phyloP scores from a whole-genome alignment of 805 yeast genomes.

The Schwanniomyces vanrijiae region DNA sequence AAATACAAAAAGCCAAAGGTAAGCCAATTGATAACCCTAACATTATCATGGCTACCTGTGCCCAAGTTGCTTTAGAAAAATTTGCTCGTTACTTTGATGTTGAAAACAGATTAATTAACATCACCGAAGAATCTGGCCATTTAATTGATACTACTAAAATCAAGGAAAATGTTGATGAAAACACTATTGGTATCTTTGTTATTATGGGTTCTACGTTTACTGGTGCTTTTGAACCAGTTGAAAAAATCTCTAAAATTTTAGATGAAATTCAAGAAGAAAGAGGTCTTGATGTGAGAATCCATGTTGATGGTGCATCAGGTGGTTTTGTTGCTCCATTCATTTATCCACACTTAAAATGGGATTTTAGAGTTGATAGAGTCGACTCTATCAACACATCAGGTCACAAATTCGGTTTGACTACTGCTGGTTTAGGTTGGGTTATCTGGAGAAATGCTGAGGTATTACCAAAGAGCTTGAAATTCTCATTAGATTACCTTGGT shows the following conservation, averaged over 20 bases:
- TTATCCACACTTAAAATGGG: constrained; percentile 80
- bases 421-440: constrained; percentile 94
- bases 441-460: constrained; percentile 67
- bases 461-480: constrained; percentile 71
- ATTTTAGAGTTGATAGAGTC: constrained; percentile 75
- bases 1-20: constrained; percentile 56
- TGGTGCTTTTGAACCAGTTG: constrained; percentile 85
- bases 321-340: constrained; percentile 86
- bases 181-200: constrained; percentile 88
- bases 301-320: constrained; percentile 93
- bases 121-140: constrained; percentile 58
- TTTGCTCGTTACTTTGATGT: constrained; percentile 94
- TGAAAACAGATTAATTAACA: constrained; percentile 74
- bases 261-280: constrained; percentile 67
- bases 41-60: constrained; percentile 88
- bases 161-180: constrained; percentile 73
- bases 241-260: constrained; percentile 57
- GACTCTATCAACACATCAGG: constrained; percentile 87
- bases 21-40: constrained; percentile 68
- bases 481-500: constrained; percentile 81
- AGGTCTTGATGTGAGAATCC: constrained; percentile 74
- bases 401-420: constrained; percentile 87
- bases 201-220: constrained; percentile 91
- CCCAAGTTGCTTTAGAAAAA: constrained; percentile 92
- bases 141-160: constrained; percentile 62